These are phyloP conservation scores for Penicillium sp. DNA, from an alignment of 2,329 filamentous ascomycete genomes.

Conservation along the genomic window DNA sequence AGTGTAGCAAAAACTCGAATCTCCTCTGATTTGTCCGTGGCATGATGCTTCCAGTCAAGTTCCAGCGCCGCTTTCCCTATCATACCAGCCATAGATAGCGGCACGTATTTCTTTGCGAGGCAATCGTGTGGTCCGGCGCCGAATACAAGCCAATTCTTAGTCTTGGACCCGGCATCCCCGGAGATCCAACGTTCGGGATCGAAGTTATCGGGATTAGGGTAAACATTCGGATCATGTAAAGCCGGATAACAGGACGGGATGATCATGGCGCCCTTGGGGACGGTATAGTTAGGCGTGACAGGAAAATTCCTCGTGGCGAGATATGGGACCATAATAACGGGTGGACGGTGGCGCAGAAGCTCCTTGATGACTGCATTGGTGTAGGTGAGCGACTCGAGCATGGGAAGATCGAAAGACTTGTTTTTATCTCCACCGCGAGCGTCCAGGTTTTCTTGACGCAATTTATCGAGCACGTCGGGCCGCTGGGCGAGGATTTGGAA, in stretches of 20 bases:
- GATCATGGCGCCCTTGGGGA: conserved; percentile 52
- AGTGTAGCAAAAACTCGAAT: conserved; percentile 53
- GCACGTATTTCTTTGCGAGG: conserved; percentile 52
- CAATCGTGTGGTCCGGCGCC: conserved; percentile 54
- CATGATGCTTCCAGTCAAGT: conserved; percentile 53
- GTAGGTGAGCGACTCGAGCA: conserved; percentile 53
- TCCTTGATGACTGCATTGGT: conserved; percentile 57
- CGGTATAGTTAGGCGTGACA: conserved; percentile 50
- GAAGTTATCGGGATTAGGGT: conserved; percentile 50
- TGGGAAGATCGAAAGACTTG: conserved; percentile 45
- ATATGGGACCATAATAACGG: conserved; percentile 58
- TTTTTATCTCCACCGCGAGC: conserved; percentile 46
- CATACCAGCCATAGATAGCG: conserved; percentile 53
- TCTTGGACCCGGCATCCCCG: conserved; percentile 52
- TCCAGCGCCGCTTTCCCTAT: conserved; percentile 55
- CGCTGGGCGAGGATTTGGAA: conserved; percentile 55
- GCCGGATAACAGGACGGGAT: conserved; percentile 55
- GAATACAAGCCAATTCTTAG: conserved; percentile 57
- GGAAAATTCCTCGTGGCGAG: conserved; percentile 51
- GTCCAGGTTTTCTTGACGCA: conserved; percentile 51
- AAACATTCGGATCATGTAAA: conserved; percentile 51
- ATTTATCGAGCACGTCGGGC: conserved; percentile 49
- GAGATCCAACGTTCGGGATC: conserved; percentile 56
- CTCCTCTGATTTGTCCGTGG: conserved; percentile 51
- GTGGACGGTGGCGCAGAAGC: conserved; percentile 53